These are phyloP conservation scores for Phyllosticta capitalensis DNA, from an alignment of 2,329 filamentous ascomycete genomes.

Conservation along the genomic window DNA sequence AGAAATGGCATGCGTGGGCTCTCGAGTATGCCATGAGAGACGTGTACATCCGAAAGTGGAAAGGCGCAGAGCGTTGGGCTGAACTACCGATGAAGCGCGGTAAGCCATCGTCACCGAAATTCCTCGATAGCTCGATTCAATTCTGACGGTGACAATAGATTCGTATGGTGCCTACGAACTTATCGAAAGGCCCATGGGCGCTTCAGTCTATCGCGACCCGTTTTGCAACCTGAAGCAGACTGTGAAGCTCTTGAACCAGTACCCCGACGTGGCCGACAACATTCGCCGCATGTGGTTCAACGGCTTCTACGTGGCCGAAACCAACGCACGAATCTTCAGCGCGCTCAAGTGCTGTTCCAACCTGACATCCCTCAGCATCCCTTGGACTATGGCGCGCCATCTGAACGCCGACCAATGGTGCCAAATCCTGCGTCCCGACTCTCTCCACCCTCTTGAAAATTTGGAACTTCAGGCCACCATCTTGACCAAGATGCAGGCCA, in stretches of 20 bases:
- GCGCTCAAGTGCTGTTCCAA: constrained; percentile 39
- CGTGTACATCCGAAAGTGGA: constrained; percentile 44
- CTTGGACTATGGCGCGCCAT: constrained; percentile 45
- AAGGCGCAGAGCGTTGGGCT: constrained; percentile 43
- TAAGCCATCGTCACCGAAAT: constrained; percentile 1
- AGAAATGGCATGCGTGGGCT: constrained; percentile 45
- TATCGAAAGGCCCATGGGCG: constrained; percentile 36
- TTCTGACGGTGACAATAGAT: constrained; percentile 16
- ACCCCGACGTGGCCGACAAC: constrained; percentile 37
- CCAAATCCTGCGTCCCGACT: constrained; percentile 35
- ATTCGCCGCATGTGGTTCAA: constrained; percentile 47
- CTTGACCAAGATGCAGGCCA: constrained; percentile 37
- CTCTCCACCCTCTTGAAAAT: constrained; percentile 36
- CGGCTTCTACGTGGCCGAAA: constrained; percentile 43
- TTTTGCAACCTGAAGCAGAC: constrained; percentile 41
- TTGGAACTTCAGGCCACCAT: constrained; percentile 44
- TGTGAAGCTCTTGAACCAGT: constrained; percentile 35
- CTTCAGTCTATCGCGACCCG: constrained; percentile 41
- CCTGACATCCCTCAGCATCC: constrained; percentile 40
- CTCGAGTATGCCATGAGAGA: constrained; percentile 42
- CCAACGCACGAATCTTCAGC: constrained; percentile 40
- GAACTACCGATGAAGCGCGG: constrained; percentile 35
- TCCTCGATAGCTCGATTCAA: neutral
- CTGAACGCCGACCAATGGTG: constrained; percentile 40
- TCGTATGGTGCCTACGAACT: constrained; percentile 40